Conservation (phyloP, 306 rosid genomes). For the Arachis hypogaea region DNA sequence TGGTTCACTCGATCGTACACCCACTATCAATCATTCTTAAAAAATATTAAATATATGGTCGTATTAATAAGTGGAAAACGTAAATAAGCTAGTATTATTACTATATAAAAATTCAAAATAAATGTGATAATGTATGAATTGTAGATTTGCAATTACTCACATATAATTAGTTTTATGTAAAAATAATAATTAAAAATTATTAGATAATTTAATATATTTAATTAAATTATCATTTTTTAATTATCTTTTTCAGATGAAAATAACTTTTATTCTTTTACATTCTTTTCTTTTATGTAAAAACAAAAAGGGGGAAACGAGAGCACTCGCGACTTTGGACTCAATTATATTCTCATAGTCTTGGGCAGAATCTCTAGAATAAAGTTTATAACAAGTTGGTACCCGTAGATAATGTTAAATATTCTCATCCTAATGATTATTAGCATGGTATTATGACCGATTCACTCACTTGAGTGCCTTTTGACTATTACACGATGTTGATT, state of each 20-base stretch:
- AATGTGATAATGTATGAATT: too few relatives aligned
- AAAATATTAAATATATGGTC: slow-evolving; percentile 35
- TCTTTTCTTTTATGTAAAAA: neutral
- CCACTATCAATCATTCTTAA: slow-evolving; percentile 40
- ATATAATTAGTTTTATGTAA: too few relatives aligned
- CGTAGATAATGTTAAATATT: slow-evolving; percentile 49
- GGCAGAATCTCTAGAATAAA: slow-evolving; percentile 37
- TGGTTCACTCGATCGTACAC: slow-evolving; percentile 17
- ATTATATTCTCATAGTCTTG: slow-evolving; percentile 7
- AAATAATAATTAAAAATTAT: too few relatives aligned
- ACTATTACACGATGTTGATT: slow-evolving; percentile 35
- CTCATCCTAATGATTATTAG: slow-evolving; percentile 43
- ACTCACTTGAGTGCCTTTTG: slow-evolving; percentile 47
- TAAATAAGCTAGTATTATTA: too few relatives aligned
- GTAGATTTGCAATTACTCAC: too few relatives aligned
- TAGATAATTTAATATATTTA: too few relatives aligned
- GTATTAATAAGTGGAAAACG: slow-evolving; percentile 10
- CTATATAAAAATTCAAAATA: too few relatives aligned
- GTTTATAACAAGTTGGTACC: slow-evolving; percentile 49
- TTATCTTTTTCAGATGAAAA: too few relatives aligned
- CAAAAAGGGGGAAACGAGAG: neutral
- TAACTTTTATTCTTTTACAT: neutral
- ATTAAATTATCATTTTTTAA: too few relatives aligned
- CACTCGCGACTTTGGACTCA: slow-evolving; percentile 22
- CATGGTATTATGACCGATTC: slow-evolving; percentile 42